Percentiles rank a stretch among this genome's conserved stretches.
These are phyloP conservation scores for Vicia faba DNA, from an alignment of 306 rosid species.

Conservation along the genomic window DNA sequence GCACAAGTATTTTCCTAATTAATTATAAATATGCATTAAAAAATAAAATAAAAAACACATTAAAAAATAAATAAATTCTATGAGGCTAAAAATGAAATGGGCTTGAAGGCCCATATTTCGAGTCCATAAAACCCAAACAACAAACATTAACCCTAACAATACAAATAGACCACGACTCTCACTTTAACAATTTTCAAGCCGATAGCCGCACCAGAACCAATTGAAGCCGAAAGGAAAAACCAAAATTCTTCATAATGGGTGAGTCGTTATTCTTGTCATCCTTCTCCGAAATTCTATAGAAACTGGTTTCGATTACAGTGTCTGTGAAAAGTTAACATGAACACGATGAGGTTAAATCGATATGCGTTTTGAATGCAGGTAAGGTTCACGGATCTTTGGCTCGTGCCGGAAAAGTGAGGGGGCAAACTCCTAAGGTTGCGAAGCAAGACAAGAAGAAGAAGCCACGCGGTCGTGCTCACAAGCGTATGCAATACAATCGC, in stretches of 20 bases:
- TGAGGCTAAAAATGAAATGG: neutral
- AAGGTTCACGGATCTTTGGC: constrained; percentile 51
- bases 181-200: neutral
- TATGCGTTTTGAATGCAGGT: constrained; percentile 24
- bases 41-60: too few relatives aligned
- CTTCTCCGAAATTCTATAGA: neutral
- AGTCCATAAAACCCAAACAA: neutral
- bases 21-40: too few relatives aligned
- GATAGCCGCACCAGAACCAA: constrained; percentile 19
- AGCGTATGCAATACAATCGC: constrained; percentile 52
- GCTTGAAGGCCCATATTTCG: neutral
- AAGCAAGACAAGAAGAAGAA: constrained; percentile 51
- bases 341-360: neutral
- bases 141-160: constrained; percentile 27
- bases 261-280: neutral
- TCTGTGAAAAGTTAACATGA: neutral
- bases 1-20: too few relatives aligned
- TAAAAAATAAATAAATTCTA: too few relatives aligned
- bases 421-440: constrained; percentile 49
- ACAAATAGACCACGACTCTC: constrained; percentile 21
- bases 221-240: neutral
- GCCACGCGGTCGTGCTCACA: constrained; percentile 56
- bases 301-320: neutral
- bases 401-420: constrained; percentile 49
- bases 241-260: constrained; percentile 36